Percentiles rank a stretch among this genome's conserved stretches.
phyloP scores from a whole-genome alignment of 139 green algal genomes.

The Chlamydomonas sp. region DNA sequence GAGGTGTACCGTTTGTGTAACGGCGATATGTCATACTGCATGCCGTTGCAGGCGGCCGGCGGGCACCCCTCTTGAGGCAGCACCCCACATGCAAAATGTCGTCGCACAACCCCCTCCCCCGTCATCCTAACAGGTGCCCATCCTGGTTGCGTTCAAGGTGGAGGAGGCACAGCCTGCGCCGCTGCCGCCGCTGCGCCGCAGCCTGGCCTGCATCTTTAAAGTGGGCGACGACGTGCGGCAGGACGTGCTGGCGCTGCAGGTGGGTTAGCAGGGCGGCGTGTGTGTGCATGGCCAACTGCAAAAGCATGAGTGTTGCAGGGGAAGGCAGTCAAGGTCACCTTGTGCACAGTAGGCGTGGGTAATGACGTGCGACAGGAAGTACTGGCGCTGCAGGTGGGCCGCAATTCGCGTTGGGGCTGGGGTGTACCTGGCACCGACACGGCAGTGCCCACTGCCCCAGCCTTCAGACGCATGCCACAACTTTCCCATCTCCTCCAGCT shows the following conservation, averaged over 20 bases:
- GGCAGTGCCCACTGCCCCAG: too few species aligned
- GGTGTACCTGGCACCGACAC: too few species aligned
- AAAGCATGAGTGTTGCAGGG: too few species aligned
- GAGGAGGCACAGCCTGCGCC: constrained; percentile 35
- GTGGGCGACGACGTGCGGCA: constrained; percentile 97
- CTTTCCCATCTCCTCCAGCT: not conserved
- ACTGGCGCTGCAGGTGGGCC: not conserved
- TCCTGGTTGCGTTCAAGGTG: constrained; percentile 92
- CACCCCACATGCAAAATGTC: not conserved
- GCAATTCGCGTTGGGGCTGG: too few species aligned
- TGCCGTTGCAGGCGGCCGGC: not conserved
- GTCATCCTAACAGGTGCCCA: constrained; percentile 78
- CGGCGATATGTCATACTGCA: too few species aligned
- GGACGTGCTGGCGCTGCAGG: constrained; percentile 97
- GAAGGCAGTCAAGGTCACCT: too few species aligned
- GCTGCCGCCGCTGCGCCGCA: constrained; percentile 17
- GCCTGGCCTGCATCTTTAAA: constrained; percentile 93
- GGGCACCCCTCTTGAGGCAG: not conserved
- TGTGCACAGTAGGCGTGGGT: not conserved
- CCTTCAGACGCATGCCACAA: not conserved
- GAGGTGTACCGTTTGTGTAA: too few species aligned
- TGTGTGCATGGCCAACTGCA: too few species aligned
- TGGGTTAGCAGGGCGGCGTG: constrained; percentile 33
- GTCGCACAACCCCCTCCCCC: not conserved
- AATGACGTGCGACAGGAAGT: too few species aligned